Percentiles rank a stretch among this genome's conserved stretches.
Evolutionary conservation across 805 yeast species (phyloP).

Genomic region (Candida qinlingensis): DNA sequence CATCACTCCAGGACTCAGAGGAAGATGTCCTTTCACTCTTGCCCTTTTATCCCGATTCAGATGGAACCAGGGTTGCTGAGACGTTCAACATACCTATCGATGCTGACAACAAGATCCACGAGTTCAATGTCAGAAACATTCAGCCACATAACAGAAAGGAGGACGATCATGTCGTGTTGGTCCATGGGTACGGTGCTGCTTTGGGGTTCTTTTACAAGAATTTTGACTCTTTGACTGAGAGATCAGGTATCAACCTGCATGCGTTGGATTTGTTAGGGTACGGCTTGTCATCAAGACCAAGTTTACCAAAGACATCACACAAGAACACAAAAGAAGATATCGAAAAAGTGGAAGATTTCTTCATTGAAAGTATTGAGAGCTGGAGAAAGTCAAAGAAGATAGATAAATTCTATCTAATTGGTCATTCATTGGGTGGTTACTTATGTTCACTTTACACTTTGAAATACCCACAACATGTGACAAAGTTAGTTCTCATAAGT

Average conservation of each 20-base stretch:
- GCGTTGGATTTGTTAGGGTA: constrained; percentile 60
- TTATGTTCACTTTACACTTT: constrained; percentile 55
- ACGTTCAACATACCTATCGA: constrained; percentile 54
- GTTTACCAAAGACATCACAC: constrained; percentile 18
- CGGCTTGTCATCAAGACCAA: constrained; percentile 56
- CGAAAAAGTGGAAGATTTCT: constrained; percentile 28
- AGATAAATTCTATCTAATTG: constrained; percentile 51
- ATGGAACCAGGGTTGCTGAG: constrained; percentile 40
- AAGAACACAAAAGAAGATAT: constrained; percentile 25
- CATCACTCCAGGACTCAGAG: constrained; percentile 35
- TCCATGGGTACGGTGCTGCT: constrained; percentile 89
- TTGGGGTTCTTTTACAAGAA: constrained; percentile 69
- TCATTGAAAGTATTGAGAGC: constrained; percentile 45
- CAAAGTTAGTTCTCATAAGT: constrained; percentile 50
- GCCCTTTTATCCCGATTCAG: constrained; percentile 54
- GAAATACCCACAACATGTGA: constrained; percentile 46
- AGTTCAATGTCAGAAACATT: constrained; percentile 55
- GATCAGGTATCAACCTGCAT: constrained; percentile 52
- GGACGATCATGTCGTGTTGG: constrained; percentile 51
- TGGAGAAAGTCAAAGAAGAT: constrained; percentile 50
- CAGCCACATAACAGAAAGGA: constrained; percentile 8
- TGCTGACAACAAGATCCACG: constrained; percentile 54
- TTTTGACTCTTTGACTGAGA: constrained; percentile 42
- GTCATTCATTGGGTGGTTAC: constrained; percentile 73
- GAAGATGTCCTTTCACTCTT: constrained; percentile 46